These are phyloP conservation scores for Xylaria intraflava DNA, from an alignment of 495 filamentous ascomycete species.

Conservation along the genomic window DNA sequence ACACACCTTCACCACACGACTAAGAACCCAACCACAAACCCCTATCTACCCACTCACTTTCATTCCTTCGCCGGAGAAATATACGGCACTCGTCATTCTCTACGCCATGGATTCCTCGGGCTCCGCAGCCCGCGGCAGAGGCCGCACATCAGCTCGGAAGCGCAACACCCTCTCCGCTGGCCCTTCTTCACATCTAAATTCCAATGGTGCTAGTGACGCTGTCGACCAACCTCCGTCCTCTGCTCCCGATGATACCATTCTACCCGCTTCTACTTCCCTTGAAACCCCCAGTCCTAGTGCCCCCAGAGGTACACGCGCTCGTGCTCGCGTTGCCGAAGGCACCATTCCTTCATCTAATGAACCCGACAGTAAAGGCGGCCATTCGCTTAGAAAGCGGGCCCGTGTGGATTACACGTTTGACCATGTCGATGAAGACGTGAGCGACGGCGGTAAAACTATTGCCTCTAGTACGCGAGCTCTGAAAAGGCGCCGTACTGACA, in stretches of 20 bases:
- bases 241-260: conserved; percentile 20
- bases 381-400: conserved; percentile 40
- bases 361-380: conserved; percentile 38
- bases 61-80: too few relatives aligned
- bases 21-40: conserved; percentile 7
- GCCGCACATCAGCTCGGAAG: conserved; percentile 17
- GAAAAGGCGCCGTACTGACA: conserved; percentile 27
- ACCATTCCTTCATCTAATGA: conserved; percentile 25
- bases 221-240: conserved; percentile 11
- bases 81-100: not conserved
- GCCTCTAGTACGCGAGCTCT: conserved; percentile 17
- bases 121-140: conserved; percentile 13
- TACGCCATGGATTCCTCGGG: conserved; percentile 20
- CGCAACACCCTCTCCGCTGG: conserved; percentile 8
- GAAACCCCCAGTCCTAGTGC: conserved; percentile 26
- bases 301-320: conserved; percentile 30
- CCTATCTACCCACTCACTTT: not conserved
- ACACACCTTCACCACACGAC: conserved; percentile 10
- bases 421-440: conserved; percentile 32
- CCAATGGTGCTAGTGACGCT: conserved; percentile 10
- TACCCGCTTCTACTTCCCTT: conserved; percentile 20
- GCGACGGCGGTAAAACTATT: conserved; percentile 15
- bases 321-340: conserved; percentile 28
- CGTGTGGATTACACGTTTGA: conserved; percentile 43
- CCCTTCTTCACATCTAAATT: conserved; percentile 11